Conservation (phyloP, 2,329 filamentous ascomycete genomes). For the Aspergillus uvarum region DNA sequence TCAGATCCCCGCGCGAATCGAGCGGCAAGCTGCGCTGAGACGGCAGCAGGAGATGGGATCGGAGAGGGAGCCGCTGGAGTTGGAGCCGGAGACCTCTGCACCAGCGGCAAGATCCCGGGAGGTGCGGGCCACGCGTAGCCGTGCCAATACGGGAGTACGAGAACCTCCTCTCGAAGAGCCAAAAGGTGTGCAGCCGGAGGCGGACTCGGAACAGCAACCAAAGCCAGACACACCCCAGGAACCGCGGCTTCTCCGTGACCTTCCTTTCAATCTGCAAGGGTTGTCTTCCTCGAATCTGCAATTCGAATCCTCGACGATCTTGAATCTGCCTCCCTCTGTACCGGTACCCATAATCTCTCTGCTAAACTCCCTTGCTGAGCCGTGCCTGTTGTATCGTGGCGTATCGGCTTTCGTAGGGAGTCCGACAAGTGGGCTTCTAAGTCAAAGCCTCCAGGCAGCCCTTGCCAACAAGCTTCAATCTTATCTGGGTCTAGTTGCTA, state of each 20-base stretch:
- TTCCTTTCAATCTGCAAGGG: slow-evolving; percentile 91
- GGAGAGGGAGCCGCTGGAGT: slow-evolving; percentile 22
- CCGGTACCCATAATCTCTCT: slow-evolving; percentile 83
- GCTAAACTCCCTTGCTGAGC: slow-evolving; percentile 85
- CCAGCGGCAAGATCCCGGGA: slow-evolving; percentile 14
- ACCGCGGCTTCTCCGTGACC: slow-evolving; percentile 68
- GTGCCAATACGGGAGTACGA: slow-evolving; percentile 20
- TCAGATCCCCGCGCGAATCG: slow-evolving; percentile 30
- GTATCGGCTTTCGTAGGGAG: slow-evolving; percentile 80
- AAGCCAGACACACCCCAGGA: slow-evolving; percentile 62
- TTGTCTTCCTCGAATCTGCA: slow-evolving; percentile 81
- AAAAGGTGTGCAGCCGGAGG: slow-evolving; percentile 8
- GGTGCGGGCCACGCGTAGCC: slow-evolving; percentile 12
- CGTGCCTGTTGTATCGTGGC: slow-evolving; percentile 83
- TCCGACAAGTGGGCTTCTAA: slow-evolving; percentile 78
- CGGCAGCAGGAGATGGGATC: slow-evolving; percentile 17
- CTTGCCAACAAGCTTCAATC: slow-evolving; percentile 81
- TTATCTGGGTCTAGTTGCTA: slow-evolving; percentile 87
- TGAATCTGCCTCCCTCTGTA: slow-evolving; percentile 75
- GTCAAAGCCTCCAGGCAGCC: slow-evolving; percentile 86
- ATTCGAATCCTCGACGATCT: slow-evolving; percentile 66
- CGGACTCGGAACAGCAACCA: slow-evolving; percentile 34
- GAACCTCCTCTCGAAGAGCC: slow-evolving; percentile 22
- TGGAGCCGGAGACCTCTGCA: slow-evolving; percentile 19
- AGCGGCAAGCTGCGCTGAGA: slow-evolving; percentile 28